Base-by-base conservation (phyloP, 2,329 filamentous ascomycete species). In the Aspergillus niger region DNA sequence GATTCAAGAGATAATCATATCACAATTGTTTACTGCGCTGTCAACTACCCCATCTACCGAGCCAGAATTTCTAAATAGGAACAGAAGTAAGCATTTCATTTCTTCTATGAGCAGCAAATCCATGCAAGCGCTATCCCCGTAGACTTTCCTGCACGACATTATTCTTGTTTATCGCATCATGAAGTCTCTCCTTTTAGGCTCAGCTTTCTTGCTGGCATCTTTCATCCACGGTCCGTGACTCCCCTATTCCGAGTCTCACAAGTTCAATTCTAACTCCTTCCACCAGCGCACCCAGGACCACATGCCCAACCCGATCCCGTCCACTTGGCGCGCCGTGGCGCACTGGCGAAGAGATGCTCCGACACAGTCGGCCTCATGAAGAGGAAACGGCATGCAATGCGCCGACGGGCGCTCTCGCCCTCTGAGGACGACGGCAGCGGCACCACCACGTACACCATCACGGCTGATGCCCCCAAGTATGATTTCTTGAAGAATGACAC, bases 401-500 rank as follows among this genome's bases (percentile, higher is more conserved):
- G 47, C 8, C 47, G 47, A n/a, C 47, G 26, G 13, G 26, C 15
- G 6, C 4, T 49, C 2, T n/a, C 44, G 3, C 24, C 7, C 15
- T 44, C 20, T 7, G 44, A 28, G 1, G n/a, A 20, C 0, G 39
- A 8, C n/a, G 13, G n/a, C 36, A 1, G 10, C 20, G 24, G 13
- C 13, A 28, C 22, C 24, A 49, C 44, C 7, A 30, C 24, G 0
- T 17, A 50, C 28, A 50, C 47, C 15, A 30, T 17, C 8, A 17
- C 26, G 3, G 47, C 47, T 1, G 26, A 30, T 1, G 47, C 26
- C 0, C 47, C 47, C 15, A 20, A 10, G 0, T 50, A 50, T 2
- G 47, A 50, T 5, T 50, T 50, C 47, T 11, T 50, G 28, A 50
- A 50, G 26, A 50, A 50, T 11, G 47, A 50, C 26, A 50, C 47